A percentile compares a stretch with the other conserved stretches of the same genome.
Evolutionary conservation across 768 basidiomycete genomes (phyloP).

Genomic region (Clitopilus passeckerianus): DNA sequence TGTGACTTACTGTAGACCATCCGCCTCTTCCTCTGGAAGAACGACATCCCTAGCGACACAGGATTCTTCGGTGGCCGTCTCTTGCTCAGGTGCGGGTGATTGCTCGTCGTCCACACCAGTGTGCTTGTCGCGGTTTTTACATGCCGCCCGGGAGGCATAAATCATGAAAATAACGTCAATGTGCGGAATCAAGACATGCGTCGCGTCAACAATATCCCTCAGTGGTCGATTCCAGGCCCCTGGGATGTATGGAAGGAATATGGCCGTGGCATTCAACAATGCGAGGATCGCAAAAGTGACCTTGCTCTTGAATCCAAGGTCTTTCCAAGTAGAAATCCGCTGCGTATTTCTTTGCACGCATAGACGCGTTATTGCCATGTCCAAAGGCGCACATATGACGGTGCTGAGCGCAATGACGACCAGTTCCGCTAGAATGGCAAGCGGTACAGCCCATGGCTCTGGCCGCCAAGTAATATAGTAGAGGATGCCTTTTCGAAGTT

Average conservation of each 20-base stretch:
- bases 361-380: background rate
- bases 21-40: too few relatives aligned
- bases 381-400: background rate
- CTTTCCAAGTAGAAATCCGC: background rate
- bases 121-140: background rate
- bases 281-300: background rate
- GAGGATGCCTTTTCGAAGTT: conserved; percentile 2
- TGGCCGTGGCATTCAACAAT: background rate
- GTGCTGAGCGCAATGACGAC: background rate
- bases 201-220: background rate
- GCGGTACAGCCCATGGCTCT: background rate
- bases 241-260: background rate
- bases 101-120: background rate
- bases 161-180: background rate
- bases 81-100: background rate
- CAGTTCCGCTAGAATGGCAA: background rate
- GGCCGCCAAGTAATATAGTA: background rate
- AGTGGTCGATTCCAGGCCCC: too few relatives aligned
- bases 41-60: too few relatives aligned
- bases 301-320: background rate
- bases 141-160: background rate
- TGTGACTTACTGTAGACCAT: too few relatives aligned
- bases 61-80: background rate
- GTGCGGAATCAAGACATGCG: background rate
- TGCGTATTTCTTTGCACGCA: background rate